These are phyloP conservation scores for Camellia granthamiana DNA, from an alignment of 148 eudicot genomes.

Conservation along the genomic window DNA sequence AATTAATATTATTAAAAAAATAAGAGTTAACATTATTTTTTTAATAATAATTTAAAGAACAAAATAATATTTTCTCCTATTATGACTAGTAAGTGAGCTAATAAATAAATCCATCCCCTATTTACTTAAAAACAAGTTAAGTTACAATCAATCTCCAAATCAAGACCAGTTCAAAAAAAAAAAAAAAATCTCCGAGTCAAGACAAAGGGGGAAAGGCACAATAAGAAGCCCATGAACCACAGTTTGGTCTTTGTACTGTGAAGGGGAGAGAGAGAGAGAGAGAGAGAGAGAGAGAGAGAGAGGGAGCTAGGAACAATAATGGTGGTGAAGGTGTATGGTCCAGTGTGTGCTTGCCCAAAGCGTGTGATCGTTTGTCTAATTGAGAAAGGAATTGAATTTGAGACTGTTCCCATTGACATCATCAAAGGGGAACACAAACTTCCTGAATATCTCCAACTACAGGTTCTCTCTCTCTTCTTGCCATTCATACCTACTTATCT, in stretches of 20 bases:
- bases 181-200: neutral
- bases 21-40: too few relatives aligned
- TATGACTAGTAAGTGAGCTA: too few relatives aligned
- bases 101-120: too few relatives aligned
- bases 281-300: neutral
- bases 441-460: slow-evolving; percentile 29
- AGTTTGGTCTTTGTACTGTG: too few relatives aligned
- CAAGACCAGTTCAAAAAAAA: neutral
- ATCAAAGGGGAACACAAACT: slow-evolving; percentile 27
- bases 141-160: too few relatives aligned
- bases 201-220: neutral
- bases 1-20: too few relatives aligned
- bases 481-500: too few relatives aligned
- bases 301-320: neutral
- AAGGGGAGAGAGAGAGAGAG: neutral
- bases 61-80: too few relatives aligned
- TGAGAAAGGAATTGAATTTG: slow-evolving; percentile 32
- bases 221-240: neutral
- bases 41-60: too few relatives aligned
- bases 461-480: slow-evolving; percentile 17
- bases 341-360: slow-evolving; percentile 27
- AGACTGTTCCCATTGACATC: slow-evolving; percentile 26
- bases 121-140: too few relatives aligned
- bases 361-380: slow-evolving; percentile 35
- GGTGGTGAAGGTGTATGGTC: slow-evolving; percentile 46